Percentiles rank a stretch among this genome's conserved stretches.
Evolutionary conservation across 2,329 filamentous ascomycete genomes (phyloP).

Genomic region (Claviceps purpurea): DNA sequence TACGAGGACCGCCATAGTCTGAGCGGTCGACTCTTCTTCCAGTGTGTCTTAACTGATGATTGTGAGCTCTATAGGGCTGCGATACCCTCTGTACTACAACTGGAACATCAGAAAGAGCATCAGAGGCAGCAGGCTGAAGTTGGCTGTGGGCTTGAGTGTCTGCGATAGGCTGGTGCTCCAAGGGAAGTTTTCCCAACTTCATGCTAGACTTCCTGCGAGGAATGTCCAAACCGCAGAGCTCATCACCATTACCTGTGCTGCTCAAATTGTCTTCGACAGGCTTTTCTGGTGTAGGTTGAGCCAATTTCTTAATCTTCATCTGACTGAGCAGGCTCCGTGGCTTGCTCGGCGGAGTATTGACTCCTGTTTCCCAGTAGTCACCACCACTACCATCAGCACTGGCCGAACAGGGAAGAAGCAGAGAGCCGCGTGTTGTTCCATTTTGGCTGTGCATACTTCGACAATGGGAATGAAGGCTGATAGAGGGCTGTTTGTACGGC

Average conservation of each 20-base stretch:
- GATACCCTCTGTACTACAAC: neutral
- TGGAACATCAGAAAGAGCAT: neutral
- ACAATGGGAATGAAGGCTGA: conserved; percentile 6
- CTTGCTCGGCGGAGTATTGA: neutral
- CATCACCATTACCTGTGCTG: neutral
- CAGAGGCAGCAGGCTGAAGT: too few relatives aligned
- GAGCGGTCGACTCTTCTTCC: neutral
- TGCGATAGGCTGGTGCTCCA: neutral
- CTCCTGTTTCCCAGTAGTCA: conserved; percentile 1
- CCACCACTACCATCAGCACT: conserved; percentile 6
- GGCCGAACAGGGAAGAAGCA: conserved; percentile 1
- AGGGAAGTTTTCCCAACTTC: neutral
- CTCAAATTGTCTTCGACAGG: conserved; percentile 3
- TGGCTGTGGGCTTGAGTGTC: neutral
- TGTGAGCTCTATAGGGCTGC: neutral
- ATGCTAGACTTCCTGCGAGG: conserved; percentile 9
- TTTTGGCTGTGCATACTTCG: conserved; percentile 2
- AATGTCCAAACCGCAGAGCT: conserved; percentile 1
- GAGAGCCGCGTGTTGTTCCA: neutral
- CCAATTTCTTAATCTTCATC: neutral
- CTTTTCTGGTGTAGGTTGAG: neutral
- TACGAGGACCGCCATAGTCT: neutral
- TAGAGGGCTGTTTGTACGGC: conserved; percentile 7
- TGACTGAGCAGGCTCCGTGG: neutral
- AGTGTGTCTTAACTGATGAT: neutral